Conservation (phyloP, 306 rosid genomes). For the Arachis stenosperma region DNA sequence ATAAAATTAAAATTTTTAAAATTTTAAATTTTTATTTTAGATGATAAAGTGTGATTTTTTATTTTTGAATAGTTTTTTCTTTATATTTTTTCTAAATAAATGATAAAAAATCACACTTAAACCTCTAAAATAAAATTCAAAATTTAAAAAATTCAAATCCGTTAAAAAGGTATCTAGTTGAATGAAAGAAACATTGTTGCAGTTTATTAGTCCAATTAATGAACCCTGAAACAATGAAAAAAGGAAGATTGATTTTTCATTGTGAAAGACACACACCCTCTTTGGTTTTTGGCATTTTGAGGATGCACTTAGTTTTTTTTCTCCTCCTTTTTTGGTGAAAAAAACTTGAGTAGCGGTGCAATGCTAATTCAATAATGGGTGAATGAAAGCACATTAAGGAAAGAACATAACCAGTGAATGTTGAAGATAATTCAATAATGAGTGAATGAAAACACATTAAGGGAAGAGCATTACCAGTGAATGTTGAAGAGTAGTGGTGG, state of each 20-base stretch:
- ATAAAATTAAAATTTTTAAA: no score
- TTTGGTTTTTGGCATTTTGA: constrained; percentile 27
- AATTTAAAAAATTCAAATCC: no score
- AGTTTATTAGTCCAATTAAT: constrained; percentile 1
- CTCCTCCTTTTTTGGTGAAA: not conserved
- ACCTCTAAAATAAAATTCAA: no score
- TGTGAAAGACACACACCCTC: constrained; percentile 47
- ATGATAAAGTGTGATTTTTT: no score
- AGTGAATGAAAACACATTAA: no score
- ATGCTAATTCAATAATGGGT: not conserved
- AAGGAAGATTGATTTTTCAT: constrained; percentile 48
- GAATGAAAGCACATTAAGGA: not conserved
- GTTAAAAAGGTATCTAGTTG: constrained; percentile 47
- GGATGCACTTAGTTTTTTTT: constrained; percentile 21
- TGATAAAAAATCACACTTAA: no score
- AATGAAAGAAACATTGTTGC: constrained; percentile 48
- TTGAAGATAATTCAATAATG: no score
- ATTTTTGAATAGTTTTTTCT: no score
- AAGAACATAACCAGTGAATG: not conserved
- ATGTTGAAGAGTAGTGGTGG: no score
- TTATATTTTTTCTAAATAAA: no score
- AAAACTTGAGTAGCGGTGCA: not conserved
- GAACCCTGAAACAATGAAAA: constrained; percentile 61
- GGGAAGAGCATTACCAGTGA: no score
- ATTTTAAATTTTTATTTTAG: no score